These are phyloP conservation scores for Williopsis jadinii DNA, from an alignment of 1,139 yeast species.

Conservation along the genomic window DNA sequence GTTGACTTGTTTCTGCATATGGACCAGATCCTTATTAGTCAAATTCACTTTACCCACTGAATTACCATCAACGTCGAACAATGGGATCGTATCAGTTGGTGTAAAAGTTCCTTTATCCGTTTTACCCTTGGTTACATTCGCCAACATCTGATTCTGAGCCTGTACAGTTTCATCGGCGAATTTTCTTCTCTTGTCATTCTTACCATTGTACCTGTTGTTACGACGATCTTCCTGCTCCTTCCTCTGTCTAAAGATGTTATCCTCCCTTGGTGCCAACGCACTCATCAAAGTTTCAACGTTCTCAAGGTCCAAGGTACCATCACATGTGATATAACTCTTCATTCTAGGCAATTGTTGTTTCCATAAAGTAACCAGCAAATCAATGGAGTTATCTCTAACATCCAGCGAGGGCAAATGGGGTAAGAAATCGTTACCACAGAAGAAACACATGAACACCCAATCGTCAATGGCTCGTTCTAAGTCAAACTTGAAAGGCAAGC, in stretches of 20 bases:
- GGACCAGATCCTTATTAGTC: constrained; percentile 67
- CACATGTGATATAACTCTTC: constrained; percentile 80
- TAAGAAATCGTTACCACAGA: constrained; percentile 96
- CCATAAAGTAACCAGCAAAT: constrained; percentile 76
- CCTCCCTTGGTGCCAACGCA: constrained; percentile 67
- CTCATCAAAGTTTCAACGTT: constrained; percentile 69
- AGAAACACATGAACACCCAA: constrained; percentile 98
- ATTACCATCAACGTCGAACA: constrained; percentile 66
- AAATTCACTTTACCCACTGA: constrained; percentile 60
- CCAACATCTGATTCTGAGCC: constrained; percentile 15
- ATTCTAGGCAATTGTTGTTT: constrained; percentile 59
- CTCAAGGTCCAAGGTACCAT: constrained; percentile 70
- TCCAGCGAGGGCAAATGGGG: constrained; percentile 95
- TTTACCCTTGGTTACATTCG: constrained; percentile 46
- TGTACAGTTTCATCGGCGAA: constrained; percentile 13
- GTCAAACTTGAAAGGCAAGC: constrained; percentile 70
- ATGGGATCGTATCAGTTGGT: constrained; percentile 70
- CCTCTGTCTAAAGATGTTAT: constrained; percentile 65
- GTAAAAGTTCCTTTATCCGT: constrained; percentile 65
- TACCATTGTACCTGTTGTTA: constrained; percentile 17
- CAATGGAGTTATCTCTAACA: constrained; percentile 92
- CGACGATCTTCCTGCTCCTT: constrained; percentile 60
- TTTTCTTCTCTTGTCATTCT: constrained; percentile 18
- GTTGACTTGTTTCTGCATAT: constrained; percentile 58
- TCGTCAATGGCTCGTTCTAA: constrained; percentile 95